Base-by-base conservation (phyloP, 2,329 filamentous ascomycete genomes). In the Xylaria sp. region DNA sequence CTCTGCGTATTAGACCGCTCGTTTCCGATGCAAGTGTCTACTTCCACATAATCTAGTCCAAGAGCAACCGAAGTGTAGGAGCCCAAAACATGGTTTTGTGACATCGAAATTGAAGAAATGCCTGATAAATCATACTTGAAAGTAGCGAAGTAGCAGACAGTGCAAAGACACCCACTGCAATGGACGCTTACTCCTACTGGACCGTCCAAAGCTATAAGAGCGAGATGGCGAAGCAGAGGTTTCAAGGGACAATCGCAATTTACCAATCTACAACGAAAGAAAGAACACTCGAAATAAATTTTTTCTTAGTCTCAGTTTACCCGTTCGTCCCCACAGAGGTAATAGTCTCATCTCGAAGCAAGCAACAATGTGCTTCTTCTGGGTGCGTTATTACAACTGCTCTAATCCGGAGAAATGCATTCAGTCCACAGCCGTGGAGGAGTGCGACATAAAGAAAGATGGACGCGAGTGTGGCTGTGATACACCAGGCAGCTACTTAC, bases 371-470 rank as follows among this genome's bases (percentile, higher is more conserved):
- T 65, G 55, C 20, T 39, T 8, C 23, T 1, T 66, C 4, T 15
- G 18, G 20, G 39, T 61, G 10, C 18, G 10, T n/a, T 62, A 61
- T 23, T 62, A 66, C 43, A 57, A 62, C 31, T 66, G 64, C 48
- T 56, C 58, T 1, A 49, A 48, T n/a, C 49, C 39, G 8, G 13
- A 13, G 12, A 66, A 62, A 13, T 66, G 58, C 51, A 41, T 51
- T 25, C 41, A 46, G 20, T 62, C 51, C 12, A 31, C 59, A 43
- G 3, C 13, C 10, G 43, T 57, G 18, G 31, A 33, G 13, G 20
- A 15, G 15, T 66, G 57, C 25, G n/a, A 13, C 1, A 1, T 18
- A 10, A 41, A 23, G 20, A 6, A 51, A 12, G 23, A 13, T 13
- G 41, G 51, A 13, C 5, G 20, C 13, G 18, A 49, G 9, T 62